Evolutionary conservation across 306 rosid genomes (phyloP).

Genomic region (Oxytropis ochrocephala): DNA sequence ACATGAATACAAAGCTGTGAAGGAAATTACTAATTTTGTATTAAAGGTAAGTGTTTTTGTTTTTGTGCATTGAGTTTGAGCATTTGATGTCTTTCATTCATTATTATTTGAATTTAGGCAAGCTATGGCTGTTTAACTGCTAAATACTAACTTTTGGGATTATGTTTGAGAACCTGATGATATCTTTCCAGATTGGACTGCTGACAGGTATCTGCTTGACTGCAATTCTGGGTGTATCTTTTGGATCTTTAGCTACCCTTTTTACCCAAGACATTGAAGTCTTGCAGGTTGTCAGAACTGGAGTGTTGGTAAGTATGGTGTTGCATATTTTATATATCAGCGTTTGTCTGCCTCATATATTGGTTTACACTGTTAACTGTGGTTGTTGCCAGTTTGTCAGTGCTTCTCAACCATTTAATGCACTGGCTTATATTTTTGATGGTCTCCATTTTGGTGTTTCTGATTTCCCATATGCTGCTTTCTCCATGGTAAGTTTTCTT

Average conservation of each 20-base stretch:
- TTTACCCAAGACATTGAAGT: slow-evolving; percentile 85
- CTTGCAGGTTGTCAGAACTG: slow-evolving; percentile 60
- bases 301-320: slow-evolving; percentile 58
- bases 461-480: slow-evolving; percentile 88
- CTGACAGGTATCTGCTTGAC: slow-evolving; percentile 57
- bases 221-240: slow-evolving; percentile 68
- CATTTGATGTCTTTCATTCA: neutral
- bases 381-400: slow-evolving; percentile 59
- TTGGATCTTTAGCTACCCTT: slow-evolving; percentile 70
- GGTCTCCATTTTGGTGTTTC: slow-evolving; percentile 94
- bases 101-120: neutral
- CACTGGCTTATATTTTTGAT: slow-evolving; percentile 81
- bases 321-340: slow-evolving; percentile 6
- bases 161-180: slow-evolving; percentile 18
- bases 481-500: slow-evolving; percentile 67
- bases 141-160: slow-evolving; percentile 11
- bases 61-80: slow-evolving; percentile 12
- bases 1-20: slow-evolving; percentile 68
- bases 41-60: slow-evolving; percentile 41
- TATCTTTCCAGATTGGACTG: slow-evolving; percentile 68
- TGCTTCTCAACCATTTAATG: slow-evolving; percentile 89
- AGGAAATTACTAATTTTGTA: slow-evolving; percentile 55
- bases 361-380: slow-evolving; percentile 12
- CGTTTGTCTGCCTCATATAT: slow-evolving; percentile 4
- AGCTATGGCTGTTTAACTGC: slow-evolving; percentile 1